Evolutionary conservation across 805 yeast genomes (phyloP).

Genomic region (Ogataea degrootiae): DNA sequence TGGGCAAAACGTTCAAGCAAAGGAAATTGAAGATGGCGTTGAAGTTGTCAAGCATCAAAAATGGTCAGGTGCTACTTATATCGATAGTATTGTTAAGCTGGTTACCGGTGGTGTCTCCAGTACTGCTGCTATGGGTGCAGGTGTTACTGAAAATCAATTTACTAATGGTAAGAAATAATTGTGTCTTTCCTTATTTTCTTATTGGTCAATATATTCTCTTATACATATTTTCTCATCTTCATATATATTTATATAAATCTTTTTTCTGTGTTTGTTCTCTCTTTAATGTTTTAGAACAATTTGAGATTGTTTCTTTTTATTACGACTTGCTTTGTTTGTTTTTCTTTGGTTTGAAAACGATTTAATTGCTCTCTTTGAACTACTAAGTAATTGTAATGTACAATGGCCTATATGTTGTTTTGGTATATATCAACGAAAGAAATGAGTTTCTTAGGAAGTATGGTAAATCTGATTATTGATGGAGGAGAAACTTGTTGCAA

Average conservation of each 20-base stretch:
- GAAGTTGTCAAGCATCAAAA: constrained; percentile 97
- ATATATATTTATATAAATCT: not conserved
- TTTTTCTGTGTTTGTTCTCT: not conserved
- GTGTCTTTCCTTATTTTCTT: not conserved
- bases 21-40: constrained; percentile 82
- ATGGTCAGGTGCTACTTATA: constrained; percentile 98
- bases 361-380: too few species aligned
- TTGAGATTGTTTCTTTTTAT: not conserved
- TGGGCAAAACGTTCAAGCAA: constrained; percentile 80
- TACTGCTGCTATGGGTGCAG: constrained; percentile 98
- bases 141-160: constrained; percentile 97
- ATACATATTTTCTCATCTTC: not conserved
- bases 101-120: constrained; percentile 93
- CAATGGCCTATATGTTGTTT: too few species aligned
- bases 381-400: too few species aligned
- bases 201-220: not conserved
- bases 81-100: constrained; percentile 82
- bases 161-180: constrained; percentile 8
- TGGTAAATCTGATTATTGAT: too few species aligned
- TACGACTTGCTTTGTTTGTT: not conserved
- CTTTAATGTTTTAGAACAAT: not conserved
- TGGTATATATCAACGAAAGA: too few species aligned
- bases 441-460: too few species aligned
- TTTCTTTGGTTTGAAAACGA: too few species aligned
- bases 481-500: too few species aligned